Percentiles rank a stretch among this genome's conserved stretches.
Evolutionary conservation across 2,329 filamentous ascomycete genomes (phyloP).

Genomic region (Metarhizium anisopliae): DNA sequence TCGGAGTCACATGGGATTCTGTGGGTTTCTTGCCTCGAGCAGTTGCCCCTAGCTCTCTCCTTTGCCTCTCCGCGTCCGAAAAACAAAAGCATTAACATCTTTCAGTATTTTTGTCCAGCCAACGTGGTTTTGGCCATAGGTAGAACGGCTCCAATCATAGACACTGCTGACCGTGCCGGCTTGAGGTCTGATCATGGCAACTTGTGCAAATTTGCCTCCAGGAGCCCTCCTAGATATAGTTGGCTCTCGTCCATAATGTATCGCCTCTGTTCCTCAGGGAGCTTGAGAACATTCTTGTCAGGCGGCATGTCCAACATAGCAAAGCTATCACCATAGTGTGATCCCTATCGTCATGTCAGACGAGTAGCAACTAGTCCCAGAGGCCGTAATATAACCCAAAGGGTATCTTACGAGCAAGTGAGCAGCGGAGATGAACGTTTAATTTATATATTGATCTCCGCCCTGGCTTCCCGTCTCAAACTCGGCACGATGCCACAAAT

Average conservation of each 20-base stretch:
- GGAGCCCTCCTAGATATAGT: background rate
- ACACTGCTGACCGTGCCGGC: background rate
- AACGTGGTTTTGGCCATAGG: background rate
- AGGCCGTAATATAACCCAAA: too few relatives aligned
- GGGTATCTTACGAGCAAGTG: too few relatives aligned
- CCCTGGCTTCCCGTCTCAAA: too few relatives aligned
- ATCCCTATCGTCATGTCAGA: too few relatives aligned
- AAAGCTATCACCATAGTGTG: too few relatives aligned
- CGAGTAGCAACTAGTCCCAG: too few relatives aligned
- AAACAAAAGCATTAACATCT: background rate
- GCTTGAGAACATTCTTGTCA: too few relatives aligned
- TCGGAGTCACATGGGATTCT: background rate
- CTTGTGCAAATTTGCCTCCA: background rate
- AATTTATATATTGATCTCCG: too few relatives aligned
- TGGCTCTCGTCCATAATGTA: background rate
- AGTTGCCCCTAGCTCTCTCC: background rate
- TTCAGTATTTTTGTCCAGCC: background rate
- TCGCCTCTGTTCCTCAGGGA: too few relatives aligned
- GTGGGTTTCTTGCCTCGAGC: background rate
- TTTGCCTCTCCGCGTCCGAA: background rate
- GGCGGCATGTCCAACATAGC: too few relatives aligned
- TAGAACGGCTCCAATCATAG: background rate
- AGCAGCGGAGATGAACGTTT: too few relatives aligned
- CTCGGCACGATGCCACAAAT: too few relatives aligned
- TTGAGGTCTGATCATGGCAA: background rate